Conservation (phyloP, 2,329 filamentous ascomycete species). For the Pseudocercospora fuligena region DNA sequence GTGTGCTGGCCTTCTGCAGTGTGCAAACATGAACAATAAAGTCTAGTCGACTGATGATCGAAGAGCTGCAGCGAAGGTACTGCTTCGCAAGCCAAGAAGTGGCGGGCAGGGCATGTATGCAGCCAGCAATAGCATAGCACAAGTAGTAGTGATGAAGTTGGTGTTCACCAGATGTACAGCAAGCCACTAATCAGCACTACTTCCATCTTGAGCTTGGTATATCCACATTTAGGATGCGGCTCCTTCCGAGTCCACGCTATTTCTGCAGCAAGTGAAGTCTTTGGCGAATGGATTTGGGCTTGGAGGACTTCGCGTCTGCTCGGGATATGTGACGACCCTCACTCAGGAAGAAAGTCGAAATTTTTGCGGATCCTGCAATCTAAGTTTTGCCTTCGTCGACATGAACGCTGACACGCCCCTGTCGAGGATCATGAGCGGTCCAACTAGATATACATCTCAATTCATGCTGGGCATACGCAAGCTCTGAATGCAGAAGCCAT, state of each 20-base stretch:
- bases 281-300: not conserved
- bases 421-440: not conserved
- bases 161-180: not conserved
- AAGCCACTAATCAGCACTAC: conserved; percentile 1
- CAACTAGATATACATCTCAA: not conserved
- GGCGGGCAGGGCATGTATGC: not conserved
- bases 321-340: not conserved
- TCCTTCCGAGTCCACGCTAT: not conserved
- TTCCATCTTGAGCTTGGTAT: not conserved
- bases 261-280: not conserved
- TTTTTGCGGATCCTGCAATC: too few species aligned
- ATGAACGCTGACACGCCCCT: not conserved
- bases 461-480: not conserved
- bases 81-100: not conserved
- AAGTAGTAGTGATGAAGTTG: not conserved
- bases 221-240: not conserved
- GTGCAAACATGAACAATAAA: too few species aligned
- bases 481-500: not conserved
- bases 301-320: not conserved
- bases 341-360: too few species aligned
- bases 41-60: too few species aligned
- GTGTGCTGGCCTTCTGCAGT: too few species aligned
- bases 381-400: too few species aligned
- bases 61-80: too few species aligned
- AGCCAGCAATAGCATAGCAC: not conserved